Conservation (phyloP, 2,329 filamentous ascomycete genomes). For the Fusarium globosum region DNA sequence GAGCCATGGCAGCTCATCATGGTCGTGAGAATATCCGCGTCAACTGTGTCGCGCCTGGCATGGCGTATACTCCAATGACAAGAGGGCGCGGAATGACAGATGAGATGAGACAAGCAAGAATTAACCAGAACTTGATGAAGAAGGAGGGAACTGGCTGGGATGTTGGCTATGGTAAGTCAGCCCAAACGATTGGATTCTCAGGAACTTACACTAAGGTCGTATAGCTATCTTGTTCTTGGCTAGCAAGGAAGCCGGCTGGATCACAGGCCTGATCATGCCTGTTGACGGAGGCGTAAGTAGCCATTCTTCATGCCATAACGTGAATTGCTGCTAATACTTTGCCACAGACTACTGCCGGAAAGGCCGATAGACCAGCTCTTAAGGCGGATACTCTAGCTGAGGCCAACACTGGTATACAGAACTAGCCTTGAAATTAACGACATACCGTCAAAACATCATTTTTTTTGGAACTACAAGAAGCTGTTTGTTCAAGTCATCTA, state of each 20-base stretch:
- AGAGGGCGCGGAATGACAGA: constrained; percentile 10
- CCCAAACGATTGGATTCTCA: background rate
- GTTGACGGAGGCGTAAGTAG: constrained; percentile 6
- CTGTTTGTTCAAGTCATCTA: background rate
- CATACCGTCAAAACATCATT: background rate
- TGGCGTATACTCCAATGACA: constrained; percentile 11
- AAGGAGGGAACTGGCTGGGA: constrained; percentile 15
- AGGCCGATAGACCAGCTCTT: constrained; percentile 2
- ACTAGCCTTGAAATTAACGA: background rate
- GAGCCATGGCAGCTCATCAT: constrained; percentile 9
- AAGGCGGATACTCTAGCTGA: constrained; percentile 4
- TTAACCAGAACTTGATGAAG: constrained; percentile 15
- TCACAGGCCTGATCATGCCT: constrained; percentile 9
- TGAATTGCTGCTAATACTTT: background rate
- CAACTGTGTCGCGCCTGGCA: constrained; percentile 6
- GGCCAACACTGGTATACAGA: background rate
- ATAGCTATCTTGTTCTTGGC: constrained; percentile 3
- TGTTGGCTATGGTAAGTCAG: background rate
- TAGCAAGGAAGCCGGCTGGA: constrained; percentile 7
- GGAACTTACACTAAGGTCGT: background rate
- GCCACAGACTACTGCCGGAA: background rate
- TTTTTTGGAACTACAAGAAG: background rate
- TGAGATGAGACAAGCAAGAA: constrained; percentile 11
- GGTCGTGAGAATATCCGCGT: constrained; percentile 5
- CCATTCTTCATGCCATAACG: background rate